Evolutionary conservation across 1,284 basidiomycete genomes (phyloP).

Genomic region (Microbotryum intermedium): DNA sequence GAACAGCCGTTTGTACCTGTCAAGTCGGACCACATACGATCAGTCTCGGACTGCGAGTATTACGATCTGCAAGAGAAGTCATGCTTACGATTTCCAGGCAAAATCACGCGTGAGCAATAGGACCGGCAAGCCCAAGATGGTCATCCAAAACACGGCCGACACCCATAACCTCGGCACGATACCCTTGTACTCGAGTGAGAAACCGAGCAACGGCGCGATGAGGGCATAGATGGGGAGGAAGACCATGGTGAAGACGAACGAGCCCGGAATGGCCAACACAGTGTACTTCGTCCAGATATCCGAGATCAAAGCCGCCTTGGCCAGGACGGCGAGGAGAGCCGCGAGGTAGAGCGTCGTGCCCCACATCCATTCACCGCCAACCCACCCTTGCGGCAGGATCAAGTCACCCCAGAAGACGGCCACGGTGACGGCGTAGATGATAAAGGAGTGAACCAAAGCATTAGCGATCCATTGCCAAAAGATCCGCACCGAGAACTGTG

Average conservation of each 20-base stretch:
- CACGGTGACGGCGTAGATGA: conserved; percentile 79
- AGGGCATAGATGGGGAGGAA: conserved; percentile 86
- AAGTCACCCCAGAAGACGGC: conserved; percentile 87
- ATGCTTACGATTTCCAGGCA: conserved; percentile 82
- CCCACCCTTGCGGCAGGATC: conserved; percentile 66
- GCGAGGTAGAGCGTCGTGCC: conserved; percentile 89
- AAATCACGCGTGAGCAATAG: conserved; percentile 85
- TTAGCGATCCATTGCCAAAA: conserved; percentile 97
- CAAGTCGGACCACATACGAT: background rate
- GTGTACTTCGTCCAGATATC: conserved; percentile 99
- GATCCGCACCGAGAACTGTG: conserved; percentile 67
- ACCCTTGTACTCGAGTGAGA: conserved; percentile 80
- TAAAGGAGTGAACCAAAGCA: conserved; percentile 82
- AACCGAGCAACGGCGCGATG: conserved; percentile 70
- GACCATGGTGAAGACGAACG: conserved; percentile 87
- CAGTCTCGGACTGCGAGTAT: background rate
- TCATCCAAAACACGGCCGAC: conserved; percentile 79
- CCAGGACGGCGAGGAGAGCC: conserved; percentile 87
- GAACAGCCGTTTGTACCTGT: conserved; percentile 83
- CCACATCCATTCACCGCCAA: conserved; percentile 89
- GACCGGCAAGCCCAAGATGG: conserved; percentile 75
- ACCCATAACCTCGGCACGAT: conserved; percentile 84
- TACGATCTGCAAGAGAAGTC: background rate
- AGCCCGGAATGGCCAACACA: conserved; percentile 80
- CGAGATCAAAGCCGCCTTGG: conserved; percentile 93